These are phyloP conservation scores for Drechslera avenae DNA, from an alignment of 2,329 filamentous ascomycete genomes.

Conservation along the genomic window DNA sequence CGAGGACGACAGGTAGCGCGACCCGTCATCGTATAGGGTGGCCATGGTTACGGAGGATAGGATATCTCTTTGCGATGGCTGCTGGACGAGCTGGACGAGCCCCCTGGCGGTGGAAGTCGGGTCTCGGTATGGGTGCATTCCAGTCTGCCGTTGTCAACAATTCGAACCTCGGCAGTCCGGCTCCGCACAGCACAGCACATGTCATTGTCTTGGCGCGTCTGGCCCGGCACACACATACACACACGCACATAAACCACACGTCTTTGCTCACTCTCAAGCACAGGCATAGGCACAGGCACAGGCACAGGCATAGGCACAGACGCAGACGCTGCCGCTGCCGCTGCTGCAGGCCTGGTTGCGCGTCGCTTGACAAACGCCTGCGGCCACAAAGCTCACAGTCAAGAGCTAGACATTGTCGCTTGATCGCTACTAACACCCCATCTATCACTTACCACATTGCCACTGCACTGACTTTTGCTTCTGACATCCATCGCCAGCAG, in stretches of 20 bases:
- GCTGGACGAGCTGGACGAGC: conserved; percentile 8
- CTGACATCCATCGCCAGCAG: neutral
- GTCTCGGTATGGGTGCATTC: conserved; percentile 19
- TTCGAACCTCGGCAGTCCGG: conserved; percentile 22
- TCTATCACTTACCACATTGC: conserved; percentile 3
- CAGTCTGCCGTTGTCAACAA: conserved; percentile 24
- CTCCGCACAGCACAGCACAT: conserved; percentile 1
- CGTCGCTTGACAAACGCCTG: conserved; percentile 15
- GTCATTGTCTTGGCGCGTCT: conserved; percentile 23
- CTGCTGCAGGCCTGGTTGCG: neutral
- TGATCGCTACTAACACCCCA: conserved; percentile 25
- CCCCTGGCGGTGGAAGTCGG: conserved; percentile 16
- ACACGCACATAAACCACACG: neutral
- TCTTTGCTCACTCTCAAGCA: neutral
- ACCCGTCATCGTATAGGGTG: conserved; percentile 58
- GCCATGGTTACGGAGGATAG: conserved; percentile 36
- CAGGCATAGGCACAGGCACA: conserved; percentile 1
- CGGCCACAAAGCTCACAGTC: conserved; percentile 8
- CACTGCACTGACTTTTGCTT: conserved; percentile 9
- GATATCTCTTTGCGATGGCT: neutral
- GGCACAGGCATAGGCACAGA: neutral
- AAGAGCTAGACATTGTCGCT: conserved; percentile 13
- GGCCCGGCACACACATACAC: conserved; percentile 1
- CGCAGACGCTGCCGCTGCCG: no score
- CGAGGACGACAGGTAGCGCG: conserved; percentile 68